phyloP scores from a whole-genome alignment of 164 flowering plant genomes.

The Tinospora cordifolia region DNA sequence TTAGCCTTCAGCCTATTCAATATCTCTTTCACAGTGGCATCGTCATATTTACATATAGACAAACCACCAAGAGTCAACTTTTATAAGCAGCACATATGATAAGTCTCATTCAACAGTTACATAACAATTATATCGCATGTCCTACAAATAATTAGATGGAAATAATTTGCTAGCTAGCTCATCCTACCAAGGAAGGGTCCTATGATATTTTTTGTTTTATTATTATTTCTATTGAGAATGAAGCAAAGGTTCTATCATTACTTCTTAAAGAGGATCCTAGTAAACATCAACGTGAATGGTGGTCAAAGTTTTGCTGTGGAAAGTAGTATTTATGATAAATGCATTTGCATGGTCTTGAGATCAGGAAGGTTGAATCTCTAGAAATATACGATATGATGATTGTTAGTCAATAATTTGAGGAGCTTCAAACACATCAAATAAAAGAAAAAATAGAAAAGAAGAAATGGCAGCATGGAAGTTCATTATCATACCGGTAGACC shows the following conservation, averaged over 20 bases:
- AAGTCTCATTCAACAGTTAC: no score
- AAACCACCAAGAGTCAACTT: no score
- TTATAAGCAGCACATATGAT: no score
- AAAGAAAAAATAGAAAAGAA: background rate
- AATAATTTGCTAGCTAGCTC: no score
- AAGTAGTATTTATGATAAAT: background rate
- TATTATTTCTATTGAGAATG: no score
- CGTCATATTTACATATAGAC: no score
- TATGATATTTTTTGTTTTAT: no score
- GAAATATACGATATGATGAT: background rate
- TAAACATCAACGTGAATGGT: background rate
- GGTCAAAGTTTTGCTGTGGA: background rate
- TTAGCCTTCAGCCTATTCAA: no score
- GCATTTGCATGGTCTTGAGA: background rate
- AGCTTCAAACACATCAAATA: background rate
- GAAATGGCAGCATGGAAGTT: background rate
- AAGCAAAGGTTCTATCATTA: background rate
- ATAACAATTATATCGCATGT: no score
- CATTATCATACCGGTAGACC: slow-evolving; percentile 77
- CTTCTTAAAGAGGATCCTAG: background rate
- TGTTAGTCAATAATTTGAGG: background rate
- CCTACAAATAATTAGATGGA: no score
- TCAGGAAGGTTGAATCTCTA: background rate
- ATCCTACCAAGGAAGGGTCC: no score
- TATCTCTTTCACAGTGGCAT: no score